These are phyloP conservation scores for Boletus tylopilopsis DNA, from an alignment of 768 basidiomycete genomes.

Conservation along the genomic window DNA sequence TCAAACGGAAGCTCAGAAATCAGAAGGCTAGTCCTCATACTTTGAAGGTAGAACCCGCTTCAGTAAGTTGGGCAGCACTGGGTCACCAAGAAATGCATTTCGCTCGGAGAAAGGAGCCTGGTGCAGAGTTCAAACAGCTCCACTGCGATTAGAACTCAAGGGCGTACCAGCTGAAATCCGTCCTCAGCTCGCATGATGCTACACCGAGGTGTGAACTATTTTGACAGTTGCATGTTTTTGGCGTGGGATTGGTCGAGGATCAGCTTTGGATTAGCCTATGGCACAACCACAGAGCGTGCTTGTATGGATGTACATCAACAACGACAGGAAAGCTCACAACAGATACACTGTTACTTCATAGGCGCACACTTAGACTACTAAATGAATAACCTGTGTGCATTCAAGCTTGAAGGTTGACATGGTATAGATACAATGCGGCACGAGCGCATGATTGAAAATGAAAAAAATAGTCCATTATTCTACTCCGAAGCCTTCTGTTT, in stretches of 20 bases:
- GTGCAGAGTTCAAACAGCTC: not conserved
- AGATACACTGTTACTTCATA: too few species aligned
- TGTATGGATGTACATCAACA: too few species aligned
- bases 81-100: conserved; percentile 60
- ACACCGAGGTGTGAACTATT: too few species aligned
- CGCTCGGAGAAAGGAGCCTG: conserved; percentile 53
- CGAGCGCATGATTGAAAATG: not conserved
- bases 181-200: conserved; percentile 60
- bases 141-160: not conserved
- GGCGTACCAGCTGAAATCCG: conserved; percentile 57
- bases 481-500: conserved; percentile 74
- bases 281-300: too few species aligned
- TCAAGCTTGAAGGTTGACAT: conserved; percentile 2
- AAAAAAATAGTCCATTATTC: conserved; percentile 36
- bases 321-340: too few species aligned
- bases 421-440: conserved; percentile 15
- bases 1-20: not conserved
- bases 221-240: too few species aligned
- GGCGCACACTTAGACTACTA: too few species aligned
- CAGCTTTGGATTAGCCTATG: too few species aligned
- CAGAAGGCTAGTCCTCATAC: conserved; percentile 30
- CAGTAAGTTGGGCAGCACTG: conserved; percentile 57
- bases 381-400: not conserved
- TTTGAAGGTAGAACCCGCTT: conserved; percentile 50
- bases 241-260: too few species aligned